phyloP scores from a whole-genome alignment of 306 rosid species.

The Aeschynomene evenia region DNA sequence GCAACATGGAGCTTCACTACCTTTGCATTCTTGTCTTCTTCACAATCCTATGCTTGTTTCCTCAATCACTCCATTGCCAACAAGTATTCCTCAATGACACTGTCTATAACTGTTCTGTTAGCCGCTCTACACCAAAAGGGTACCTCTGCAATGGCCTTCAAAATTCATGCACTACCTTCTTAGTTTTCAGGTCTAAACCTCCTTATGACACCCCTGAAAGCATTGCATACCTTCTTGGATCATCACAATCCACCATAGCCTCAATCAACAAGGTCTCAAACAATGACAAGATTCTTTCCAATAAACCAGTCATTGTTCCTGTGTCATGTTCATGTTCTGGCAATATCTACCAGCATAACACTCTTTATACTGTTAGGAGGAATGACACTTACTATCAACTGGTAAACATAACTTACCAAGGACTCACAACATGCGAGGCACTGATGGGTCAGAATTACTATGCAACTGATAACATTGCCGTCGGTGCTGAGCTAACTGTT shows the following conservation, averaged over 20 bases:
- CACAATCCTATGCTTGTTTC: conserved; percentile 23
- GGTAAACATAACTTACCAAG: conserved; percentile 38
- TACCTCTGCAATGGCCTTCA: conserved; percentile 43
- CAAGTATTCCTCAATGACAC: conserved; percentile 43
- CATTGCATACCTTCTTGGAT: conserved; percentile 50
- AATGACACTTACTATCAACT: conserved; percentile 32
- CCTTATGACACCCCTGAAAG: conserved; percentile 36
- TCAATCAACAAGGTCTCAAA: conserved; percentile 45
- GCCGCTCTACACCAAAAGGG: conserved; percentile 45
- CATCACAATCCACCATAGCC: conserved; percentile 46
- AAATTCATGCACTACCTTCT: conserved; percentile 47
- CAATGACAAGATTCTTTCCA: conserved; percentile 31
- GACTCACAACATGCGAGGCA: conserved; percentile 58
- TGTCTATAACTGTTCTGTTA: conserved; percentile 30
- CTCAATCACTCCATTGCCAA: conserved; percentile 36
- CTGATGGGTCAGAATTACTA: conserved; percentile 50
- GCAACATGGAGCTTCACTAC: conserved; percentile 33
- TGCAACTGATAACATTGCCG: conserved; percentile 11
- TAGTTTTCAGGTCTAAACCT: conserved; percentile 39
- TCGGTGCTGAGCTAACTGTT: conserved; percentile 38
- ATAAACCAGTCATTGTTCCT: conserved; percentile 45
- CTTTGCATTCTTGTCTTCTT: conserved; percentile 18
- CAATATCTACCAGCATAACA: conserved; percentile 44
- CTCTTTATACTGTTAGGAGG: conserved; percentile 24
- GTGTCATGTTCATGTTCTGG: conserved; percentile 53